phyloP scores from a whole-genome alignment of 2,329 filamentous ascomycete species.

The Penicillium brevicompactum region DNA sequence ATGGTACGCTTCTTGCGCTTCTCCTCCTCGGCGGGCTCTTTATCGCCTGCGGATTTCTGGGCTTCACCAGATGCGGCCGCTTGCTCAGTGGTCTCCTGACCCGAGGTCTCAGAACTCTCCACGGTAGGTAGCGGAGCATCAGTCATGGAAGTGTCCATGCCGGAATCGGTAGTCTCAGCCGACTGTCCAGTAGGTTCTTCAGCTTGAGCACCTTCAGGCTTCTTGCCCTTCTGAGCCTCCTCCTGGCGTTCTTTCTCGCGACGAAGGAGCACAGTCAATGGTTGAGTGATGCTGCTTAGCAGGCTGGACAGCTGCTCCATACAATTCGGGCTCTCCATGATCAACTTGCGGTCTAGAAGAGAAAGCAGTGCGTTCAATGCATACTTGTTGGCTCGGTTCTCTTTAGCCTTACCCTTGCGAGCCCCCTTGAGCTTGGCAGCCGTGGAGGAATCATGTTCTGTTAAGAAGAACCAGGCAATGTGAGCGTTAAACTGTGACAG shows the following conservation, averaged over 20 bases:
- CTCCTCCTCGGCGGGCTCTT: slow-evolving; percentile 44
- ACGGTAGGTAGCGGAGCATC: slow-evolving; percentile 38
- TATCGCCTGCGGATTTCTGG: slow-evolving; percentile 40
- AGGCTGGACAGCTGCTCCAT: slow-evolving; percentile 92
- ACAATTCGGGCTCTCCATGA: slow-evolving; percentile 94
- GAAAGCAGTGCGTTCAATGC: slow-evolving; percentile 88
- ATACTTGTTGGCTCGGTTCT: slow-evolving; percentile 80
- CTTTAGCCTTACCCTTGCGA: slow-evolving; percentile 86
- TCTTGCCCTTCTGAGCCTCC: slow-evolving; percentile 43
- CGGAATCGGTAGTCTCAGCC: slow-evolving; percentile 28
- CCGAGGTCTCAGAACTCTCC: slow-evolving; percentile 33
- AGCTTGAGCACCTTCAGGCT: slow-evolving; percentile 31
- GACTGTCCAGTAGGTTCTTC: slow-evolving; percentile 26
- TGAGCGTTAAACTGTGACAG: slow-evolving; percentile 83
- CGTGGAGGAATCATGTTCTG: slow-evolving; percentile 81
- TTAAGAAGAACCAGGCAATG: slow-evolving; percentile 88
- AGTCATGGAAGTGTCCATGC: slow-evolving; percentile 43
- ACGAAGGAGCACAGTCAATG: slow-evolving; percentile 77
- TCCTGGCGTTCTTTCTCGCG: slow-evolving; percentile 75
- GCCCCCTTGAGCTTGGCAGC: slow-evolving; percentile 75
- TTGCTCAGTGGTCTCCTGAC: slow-evolving; percentile 30
- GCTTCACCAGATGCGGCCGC: slow-evolving; percentile 33
- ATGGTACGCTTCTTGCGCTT: slow-evolving; percentile 65
- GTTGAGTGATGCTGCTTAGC: slow-evolving; percentile 83
- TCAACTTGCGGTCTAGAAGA: slow-evolving; percentile 87